phyloP scores from a whole-genome alignment of 495 filamentous ascomycete species.

The Chaetomium fimeti region DNA sequence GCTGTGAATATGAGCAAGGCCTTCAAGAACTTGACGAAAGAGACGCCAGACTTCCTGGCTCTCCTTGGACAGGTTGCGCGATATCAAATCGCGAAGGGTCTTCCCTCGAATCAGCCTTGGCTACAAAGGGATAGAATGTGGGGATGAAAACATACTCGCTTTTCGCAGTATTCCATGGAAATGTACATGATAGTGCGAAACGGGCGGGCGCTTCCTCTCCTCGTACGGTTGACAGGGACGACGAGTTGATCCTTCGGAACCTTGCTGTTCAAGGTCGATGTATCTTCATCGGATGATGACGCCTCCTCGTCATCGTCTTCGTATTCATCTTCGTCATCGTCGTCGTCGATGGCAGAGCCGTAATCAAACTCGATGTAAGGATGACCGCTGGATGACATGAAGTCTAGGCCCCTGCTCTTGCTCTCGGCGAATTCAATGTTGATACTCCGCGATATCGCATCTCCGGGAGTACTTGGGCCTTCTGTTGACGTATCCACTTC shows the following conservation, averaged over 20 bases:
- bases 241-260: slow-evolving; percentile 19
- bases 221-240: slow-evolving; percentile 26
- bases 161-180: slow-evolving; percentile 95
- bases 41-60: slow-evolving; percentile 80
- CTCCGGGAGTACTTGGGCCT: slow-evolving; percentile 34
- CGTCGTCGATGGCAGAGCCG: slow-evolving; percentile 61
- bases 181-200: slow-evolving; percentile 50
- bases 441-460: slow-evolving; percentile 35
- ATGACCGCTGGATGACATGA: slow-evolving; percentile 84
- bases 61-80: slow-evolving; percentile 68
- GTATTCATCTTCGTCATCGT: slow-evolving; percentile 32
- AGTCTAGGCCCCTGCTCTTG: slow-evolving; percentile 80
- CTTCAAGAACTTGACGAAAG: slow-evolving; percentile 89
- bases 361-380: slow-evolving; percentile 76
- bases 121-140: background rate
- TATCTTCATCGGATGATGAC: slow-evolving; percentile 30
- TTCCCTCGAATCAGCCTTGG: slow-evolving; percentile 27
- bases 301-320: slow-evolving; percentile 27
- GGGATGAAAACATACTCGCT: slow-evolving; percentile 57
- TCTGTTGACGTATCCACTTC: slow-evolving; percentile 62
- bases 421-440: slow-evolving; percentile 66
- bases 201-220: slow-evolving; percentile 37
- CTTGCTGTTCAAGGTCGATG: slow-evolving; percentile 18
- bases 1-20: slow-evolving; percentile 83
- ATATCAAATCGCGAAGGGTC: slow-evolving; percentile 89